Evolutionary conservation across 2,329 filamentous ascomycete species (phyloP), one percentile per base, ranked within the genome.

Genomic region (Penicillium janthinellum): DNA sequence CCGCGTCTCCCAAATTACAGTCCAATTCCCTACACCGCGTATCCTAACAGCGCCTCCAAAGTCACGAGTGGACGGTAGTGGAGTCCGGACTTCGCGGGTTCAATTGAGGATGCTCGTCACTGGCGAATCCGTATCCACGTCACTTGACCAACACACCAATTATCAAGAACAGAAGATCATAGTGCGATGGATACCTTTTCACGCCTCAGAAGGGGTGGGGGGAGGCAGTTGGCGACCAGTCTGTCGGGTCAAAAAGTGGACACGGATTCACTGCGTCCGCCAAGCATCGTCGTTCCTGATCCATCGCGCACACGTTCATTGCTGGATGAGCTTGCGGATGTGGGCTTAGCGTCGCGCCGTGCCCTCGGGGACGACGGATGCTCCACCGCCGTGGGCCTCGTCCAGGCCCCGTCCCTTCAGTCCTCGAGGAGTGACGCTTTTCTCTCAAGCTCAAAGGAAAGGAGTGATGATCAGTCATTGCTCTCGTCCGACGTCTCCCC

Each of bases 291-390:
- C 38, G 25, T 42, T 17, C 10, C 22, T 41, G 22, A 28, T 34
- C 50, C 50, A 31, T 25, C 17, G 14, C 15, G 50, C 39, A 41
- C 38, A n/a, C 56, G 38, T 39, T 61, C 52, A 63, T 61, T 63
- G 60, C 50, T 58, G 38, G 12, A 42, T 25, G 37, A 6, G 4
- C 35, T 52, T 20, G 35, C 15, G 17, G 20, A 12, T 34, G 56
- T 56, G 52, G 48, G 37, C 25, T 48, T 45, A 56, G 60, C 51
- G 39, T 34, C 45, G 42, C 55, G 58, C 60, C 50, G 55, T 68
- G 49, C 25, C 39, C 35, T 65, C 67, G 65, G 65, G 67, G 57
- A 64, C 48, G 51, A 62, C 67, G 67, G 67, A 67, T 59, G 49
- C 58, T 65, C 65, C 65, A 67, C 64, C 42, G 15, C 28, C 31